Evolutionary conservation across 768 basidiomycete genomes (phyloP).

Genomic region (Cantharellus cinnabarinus): DNA sequence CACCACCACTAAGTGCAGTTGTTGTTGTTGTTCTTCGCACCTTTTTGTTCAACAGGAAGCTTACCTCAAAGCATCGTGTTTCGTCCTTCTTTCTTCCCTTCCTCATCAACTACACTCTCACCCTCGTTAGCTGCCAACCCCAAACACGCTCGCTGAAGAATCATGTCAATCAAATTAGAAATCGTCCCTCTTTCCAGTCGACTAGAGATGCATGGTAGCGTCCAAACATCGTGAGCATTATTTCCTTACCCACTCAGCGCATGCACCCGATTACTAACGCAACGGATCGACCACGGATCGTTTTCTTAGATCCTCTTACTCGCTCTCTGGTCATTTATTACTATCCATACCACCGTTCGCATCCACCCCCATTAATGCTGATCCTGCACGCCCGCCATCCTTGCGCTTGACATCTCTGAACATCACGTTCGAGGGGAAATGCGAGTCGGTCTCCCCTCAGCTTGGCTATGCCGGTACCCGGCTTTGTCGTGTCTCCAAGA

Average conservation of each 20-base stretch:
- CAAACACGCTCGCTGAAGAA: not conserved
- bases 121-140: too few relatives aligned
- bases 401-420: conserved; percentile 42
- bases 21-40: not conserved
- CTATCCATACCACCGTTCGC: conserved; percentile 37
- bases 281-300: not conserved
- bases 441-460: conserved; percentile 43
- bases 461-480: conserved; percentile 51
- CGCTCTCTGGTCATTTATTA: conserved; percentile 63
- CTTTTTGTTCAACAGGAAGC: too few relatives aligned
- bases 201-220: conserved; percentile 51
- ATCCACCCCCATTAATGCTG: conserved; percentile 19
- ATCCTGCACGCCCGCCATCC: conserved; percentile 2
- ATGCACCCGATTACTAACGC: not conserved
- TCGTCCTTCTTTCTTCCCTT: too few relatives aligned
- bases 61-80: too few relatives aligned
- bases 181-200: conserved; percentile 37
- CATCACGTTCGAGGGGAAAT: conserved; percentile 71
- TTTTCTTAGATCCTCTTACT: conserved; percentile 51
- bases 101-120: too few relatives aligned
- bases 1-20: too few relatives aligned
- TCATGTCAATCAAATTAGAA: conserved; percentile 46
- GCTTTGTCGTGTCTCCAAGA: conserved; percentile 42
- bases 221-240: conserved; percentile 37
- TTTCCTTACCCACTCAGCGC: not conserved